Percentiles rank a stretch among this genome's conserved stretches.
Conservation (phyloP, 2,329 filamentous ascomycete genomes). For the Dactylellina parvicollis region DNA sequence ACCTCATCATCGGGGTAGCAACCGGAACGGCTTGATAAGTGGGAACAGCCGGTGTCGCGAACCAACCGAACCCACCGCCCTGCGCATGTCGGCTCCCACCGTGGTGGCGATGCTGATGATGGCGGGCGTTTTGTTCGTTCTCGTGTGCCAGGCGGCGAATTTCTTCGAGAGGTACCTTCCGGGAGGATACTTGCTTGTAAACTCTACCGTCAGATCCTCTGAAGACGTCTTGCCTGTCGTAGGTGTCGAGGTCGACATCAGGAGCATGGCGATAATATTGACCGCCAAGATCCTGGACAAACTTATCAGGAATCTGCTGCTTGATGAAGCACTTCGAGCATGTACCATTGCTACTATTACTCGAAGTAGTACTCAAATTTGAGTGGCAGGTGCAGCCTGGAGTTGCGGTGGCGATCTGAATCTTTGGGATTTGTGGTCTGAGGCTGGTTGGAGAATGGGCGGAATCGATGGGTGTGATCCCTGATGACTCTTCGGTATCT, state of each 20-base stretch:
- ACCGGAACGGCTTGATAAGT: slow-evolving; percentile 13
- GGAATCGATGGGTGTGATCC: slow-evolving; percentile 29
- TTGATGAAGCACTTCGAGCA: slow-evolving; percentile 49
- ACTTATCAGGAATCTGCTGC: slow-evolving; percentile 42
- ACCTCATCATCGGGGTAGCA: slow-evolving; percentile 32
- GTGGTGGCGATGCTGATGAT: slow-evolving; percentile 2
- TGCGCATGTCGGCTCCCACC: not conserved
- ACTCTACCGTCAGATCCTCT: slow-evolving; percentile 47
- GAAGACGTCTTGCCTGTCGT: slow-evolving; percentile 34
- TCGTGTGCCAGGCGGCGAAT: slow-evolving; percentile 6
- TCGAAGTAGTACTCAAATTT: slow-evolving; percentile 16
- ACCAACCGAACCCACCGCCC: not conserved
- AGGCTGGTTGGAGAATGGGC: slow-evolving; percentile 39
- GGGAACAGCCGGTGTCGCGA: slow-evolving; percentile 11
- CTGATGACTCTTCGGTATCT: slow-evolving; percentile 25
- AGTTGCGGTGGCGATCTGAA: slow-evolving; percentile 18
- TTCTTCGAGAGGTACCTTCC: slow-evolving; percentile 40
- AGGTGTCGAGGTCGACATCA: slow-evolving; percentile 33
- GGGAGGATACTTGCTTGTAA: slow-evolving; percentile 31
- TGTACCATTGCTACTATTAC: slow-evolving; percentile 10
- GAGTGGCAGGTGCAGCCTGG: slow-evolving; percentile 33
- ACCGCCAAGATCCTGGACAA: slow-evolving; percentile 34
- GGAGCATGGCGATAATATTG: slow-evolving; percentile 37
- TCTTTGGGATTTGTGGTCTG: slow-evolving; percentile 15
- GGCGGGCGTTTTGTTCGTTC: slow-evolving; percentile 1